A percentile compares a stretch with the other conserved stretches of the same genome.
Conservation (phyloP, 257 asterid genomes). For the Buddleja alternifolia region DNA sequence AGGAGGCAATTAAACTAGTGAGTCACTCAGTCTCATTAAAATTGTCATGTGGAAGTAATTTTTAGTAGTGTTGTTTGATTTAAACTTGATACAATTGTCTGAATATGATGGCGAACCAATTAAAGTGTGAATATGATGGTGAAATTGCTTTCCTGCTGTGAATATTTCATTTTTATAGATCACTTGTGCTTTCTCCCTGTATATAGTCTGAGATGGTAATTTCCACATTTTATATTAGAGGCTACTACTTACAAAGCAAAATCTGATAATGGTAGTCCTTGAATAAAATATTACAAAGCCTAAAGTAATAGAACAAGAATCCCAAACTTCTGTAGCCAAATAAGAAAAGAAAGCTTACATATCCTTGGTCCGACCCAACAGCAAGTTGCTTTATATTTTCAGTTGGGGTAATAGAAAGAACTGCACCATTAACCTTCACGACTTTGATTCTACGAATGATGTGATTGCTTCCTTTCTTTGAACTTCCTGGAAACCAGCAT, state of each 20-base stretch:
- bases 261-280: no score
- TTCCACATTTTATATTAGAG: no score
- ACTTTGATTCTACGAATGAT: constrained; percentile 63
- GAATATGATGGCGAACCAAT: background rate
- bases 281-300: no score
- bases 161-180: no score
- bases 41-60: background rate
- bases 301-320: background rate
- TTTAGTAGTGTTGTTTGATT: background rate
- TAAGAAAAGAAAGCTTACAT: constrained; percentile 50
- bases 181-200: no score
- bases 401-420: constrained; percentile 52
- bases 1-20: no score
- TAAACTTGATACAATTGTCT: background rate
- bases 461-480: constrained; percentile 78
- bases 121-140: background rate
- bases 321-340: background rate
- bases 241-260: no score
- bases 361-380: constrained; percentile 94
- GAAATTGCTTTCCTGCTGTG: constrained; percentile 13
- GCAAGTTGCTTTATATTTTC: constrained; percentile 69
- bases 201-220: no score
- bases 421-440: constrained; percentile 81
- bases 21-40: background rate
- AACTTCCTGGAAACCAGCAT: constrained; percentile 53